phyloP scores from a whole-genome alignment of 2,329 filamentous ascomycete species.

The Colletotrichum sp. region DNA sequence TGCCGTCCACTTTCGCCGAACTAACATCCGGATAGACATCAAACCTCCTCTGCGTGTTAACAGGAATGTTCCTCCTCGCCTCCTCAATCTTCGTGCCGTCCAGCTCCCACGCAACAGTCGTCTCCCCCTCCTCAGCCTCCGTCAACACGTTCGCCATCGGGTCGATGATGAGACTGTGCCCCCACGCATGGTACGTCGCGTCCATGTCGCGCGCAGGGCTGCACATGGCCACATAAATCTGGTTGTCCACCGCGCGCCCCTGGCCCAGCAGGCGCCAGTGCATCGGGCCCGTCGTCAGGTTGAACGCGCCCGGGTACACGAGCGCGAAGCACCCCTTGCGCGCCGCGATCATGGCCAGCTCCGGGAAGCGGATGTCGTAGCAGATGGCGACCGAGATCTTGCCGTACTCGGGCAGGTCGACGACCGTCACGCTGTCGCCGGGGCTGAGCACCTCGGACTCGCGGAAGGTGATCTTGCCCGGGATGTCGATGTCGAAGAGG shows the following conservation, averaged over 20 bases:
- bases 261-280: slow-evolving; percentile 89
- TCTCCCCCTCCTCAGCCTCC: slow-evolving; percentile 80
- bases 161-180: slow-evolving; percentile 87
- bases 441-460: slow-evolving; percentile 90
- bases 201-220: slow-evolving; percentile 83
- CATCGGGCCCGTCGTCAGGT: slow-evolving; percentile 87
- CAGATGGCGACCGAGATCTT: slow-evolving; percentile 90
- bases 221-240: slow-evolving; percentile 92
- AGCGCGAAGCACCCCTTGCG: slow-evolving; percentile 86
- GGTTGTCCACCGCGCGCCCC: slow-evolving; percentile 89
- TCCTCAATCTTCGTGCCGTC: slow-evolving; percentile 72
- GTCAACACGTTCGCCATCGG: slow-evolving; percentile 84
- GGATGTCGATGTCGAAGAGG: slow-evolving; percentile 97
- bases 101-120: slow-evolving; percentile 76
- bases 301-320: slow-evolving; percentile 96
- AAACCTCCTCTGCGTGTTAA: slow-evolving; percentile 85
- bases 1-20: slow-evolving; percentile 11
- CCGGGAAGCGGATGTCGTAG: slow-evolving; percentile 97
- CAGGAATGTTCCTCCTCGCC: slow-evolving; percentile 81
- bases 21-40: slow-evolving; percentile 95
- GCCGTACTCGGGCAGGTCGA: slow-evolving; percentile 89
- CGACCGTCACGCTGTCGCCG: slow-evolving; percentile 82
- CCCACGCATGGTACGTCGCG: slow-evolving; percentile 87
- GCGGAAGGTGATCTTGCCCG: slow-evolving; percentile 88
- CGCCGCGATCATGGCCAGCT: slow-evolving; percentile 88